These are phyloP conservation scores for Steccherinum ochraceum DNA, from an alignment of 768 basidiomycete species.

Conservation along the genomic window DNA sequence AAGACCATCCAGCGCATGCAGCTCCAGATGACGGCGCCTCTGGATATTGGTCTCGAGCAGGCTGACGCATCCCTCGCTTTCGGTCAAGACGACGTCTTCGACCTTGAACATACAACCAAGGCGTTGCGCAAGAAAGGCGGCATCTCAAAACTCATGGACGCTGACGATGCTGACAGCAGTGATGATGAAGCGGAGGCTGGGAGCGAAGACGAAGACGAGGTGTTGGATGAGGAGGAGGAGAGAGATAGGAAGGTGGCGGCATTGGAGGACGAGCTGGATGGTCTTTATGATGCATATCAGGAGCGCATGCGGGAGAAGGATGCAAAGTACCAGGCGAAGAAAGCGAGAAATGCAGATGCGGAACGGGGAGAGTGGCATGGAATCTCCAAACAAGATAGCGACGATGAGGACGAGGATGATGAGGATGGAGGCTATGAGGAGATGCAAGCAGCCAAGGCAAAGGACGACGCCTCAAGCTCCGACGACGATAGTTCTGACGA, in stretches of 20 bases:
- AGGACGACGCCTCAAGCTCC: slow-evolving; percentile 41
- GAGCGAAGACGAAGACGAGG: slow-evolving; percentile 35
- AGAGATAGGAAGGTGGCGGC: slow-evolving; percentile 47
- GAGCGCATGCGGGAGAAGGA: slow-evolving; percentile 77
- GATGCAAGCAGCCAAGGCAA: slow-evolving; percentile 48
- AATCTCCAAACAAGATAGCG: slow-evolving; percentile 40
- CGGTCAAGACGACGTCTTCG: slow-evolving; percentile 86
- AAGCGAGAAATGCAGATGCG: slow-evolving; percentile 66
- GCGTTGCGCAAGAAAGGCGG: slow-evolving; percentile 34
- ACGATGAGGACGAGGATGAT: slow-evolving; percentile 31
- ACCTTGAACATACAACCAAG: slow-evolving; percentile 60
- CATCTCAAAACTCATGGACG: slow-evolving; percentile 27
- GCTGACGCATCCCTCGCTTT: slow-evolving; percentile 64
- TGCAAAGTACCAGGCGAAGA: slow-evolving; percentile 79
- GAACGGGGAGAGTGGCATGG: slow-evolving; percentile 82
- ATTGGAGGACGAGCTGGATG: slow-evolving; percentile 86
- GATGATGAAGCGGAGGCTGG: slow-evolving; percentile 38
- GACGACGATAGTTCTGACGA: slow-evolving; percentile 37
- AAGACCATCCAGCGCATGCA: slow-evolving; percentile 93
- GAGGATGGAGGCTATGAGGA: slow-evolving; percentile 68
- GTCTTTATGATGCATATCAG: slow-evolving; percentile 82
- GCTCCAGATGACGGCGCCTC: slow-evolving; percentile 94
- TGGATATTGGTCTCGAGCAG: slow-evolving; percentile 90
- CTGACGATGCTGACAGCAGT: slow-evolving; percentile 37
- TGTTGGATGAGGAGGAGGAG: slow-evolving; percentile 64